These are phyloP conservation scores for Acacia pycnantha DNA, from an alignment of 331 rosid species.

Conservation along the genomic window DNA sequence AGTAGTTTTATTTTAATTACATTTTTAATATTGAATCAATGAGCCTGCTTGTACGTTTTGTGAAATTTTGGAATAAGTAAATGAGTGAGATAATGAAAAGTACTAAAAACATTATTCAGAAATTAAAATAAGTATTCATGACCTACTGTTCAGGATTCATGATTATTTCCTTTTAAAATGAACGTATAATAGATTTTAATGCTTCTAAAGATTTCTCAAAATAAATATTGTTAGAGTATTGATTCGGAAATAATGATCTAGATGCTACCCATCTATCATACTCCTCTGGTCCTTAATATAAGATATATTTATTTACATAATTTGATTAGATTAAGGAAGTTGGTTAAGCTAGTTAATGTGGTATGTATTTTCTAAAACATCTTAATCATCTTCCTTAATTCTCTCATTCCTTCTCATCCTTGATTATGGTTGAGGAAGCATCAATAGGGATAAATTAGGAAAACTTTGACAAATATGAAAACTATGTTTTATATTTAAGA, in stretches of 20 bases:
- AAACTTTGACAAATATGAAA: too few species aligned
- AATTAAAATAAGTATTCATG: not conserved
- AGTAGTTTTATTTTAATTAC: not conserved
- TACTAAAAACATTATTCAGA: not conserved
- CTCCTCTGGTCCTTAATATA: too few species aligned
- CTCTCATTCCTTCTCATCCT: too few species aligned
- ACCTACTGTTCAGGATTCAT: not conserved
- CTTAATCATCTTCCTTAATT: too few species aligned
- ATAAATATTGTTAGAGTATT: not conserved
- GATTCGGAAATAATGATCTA: not conserved
- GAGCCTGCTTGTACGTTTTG: not conserved
- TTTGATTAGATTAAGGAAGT: too few species aligned
- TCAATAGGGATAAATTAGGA: too few species aligned
- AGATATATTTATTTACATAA: too few species aligned
- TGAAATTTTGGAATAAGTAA: not conserved
- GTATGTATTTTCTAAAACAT: too few species aligned
- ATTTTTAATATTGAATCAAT: not conserved
- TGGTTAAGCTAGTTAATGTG: too few species aligned
- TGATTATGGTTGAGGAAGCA: too few species aligned
- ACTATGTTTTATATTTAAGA: too few species aligned
- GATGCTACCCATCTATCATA: not conserved
- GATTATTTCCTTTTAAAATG: not conserved
- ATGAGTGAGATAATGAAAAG: not conserved
- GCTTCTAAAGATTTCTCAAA: not conserved
- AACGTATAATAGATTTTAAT: not conserved